Percentiles rank a stretch among this genome's conserved stretches.
Evolutionary conservation across 768 basidiomycete species (phyloP).

Genomic region (Boletus reticuloceps): DNA sequence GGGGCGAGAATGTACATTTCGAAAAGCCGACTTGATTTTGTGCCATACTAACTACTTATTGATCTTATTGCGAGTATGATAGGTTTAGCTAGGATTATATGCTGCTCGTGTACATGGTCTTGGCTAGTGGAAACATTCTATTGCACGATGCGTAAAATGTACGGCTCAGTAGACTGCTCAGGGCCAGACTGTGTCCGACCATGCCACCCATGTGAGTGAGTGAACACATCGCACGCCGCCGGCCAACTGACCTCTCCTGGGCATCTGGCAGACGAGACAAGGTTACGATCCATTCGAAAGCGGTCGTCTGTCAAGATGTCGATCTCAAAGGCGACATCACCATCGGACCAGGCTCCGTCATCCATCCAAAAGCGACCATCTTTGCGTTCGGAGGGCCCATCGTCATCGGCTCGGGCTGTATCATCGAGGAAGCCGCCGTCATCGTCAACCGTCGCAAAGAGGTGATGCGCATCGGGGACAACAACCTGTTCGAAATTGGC

Average conservation of each 20-base stretch:
- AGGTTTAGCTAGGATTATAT: constrained; percentile 7
- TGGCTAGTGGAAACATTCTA: constrained; percentile 6
- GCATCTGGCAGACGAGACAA: constrained; percentile 66
- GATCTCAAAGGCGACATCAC: constrained; percentile 94
- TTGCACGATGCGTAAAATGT: not conserved
- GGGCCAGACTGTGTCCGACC: constrained; percentile 1
- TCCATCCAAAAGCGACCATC: constrained; percentile 93
- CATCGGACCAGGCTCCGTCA: constrained; percentile 85
- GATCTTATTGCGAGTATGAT: constrained; percentile 14
- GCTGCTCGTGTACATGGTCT: constrained; percentile 15
- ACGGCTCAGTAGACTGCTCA: too few species aligned
- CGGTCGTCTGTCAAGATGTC: constrained; percentile 89
- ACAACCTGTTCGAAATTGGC: constrained; percentile 92
- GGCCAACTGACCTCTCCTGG: not conserved
- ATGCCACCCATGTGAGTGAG: constrained; percentile 35
- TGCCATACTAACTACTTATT: constrained; percentile 16
- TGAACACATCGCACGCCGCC: not conserved
- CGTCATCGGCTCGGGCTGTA: constrained; percentile 81
- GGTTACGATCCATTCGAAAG: constrained; percentile 86
- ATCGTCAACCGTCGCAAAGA: constrained; percentile 90
- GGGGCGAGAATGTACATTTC: constrained; percentile 33
- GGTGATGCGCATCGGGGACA: constrained; percentile 90
- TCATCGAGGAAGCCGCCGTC: constrained; percentile 89
- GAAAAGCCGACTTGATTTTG: constrained; percentile 30
- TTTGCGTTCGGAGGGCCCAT: constrained; percentile 91